phyloP scores from a whole-genome alignment of 345 rosid genomes.

The Populus simonii region DNA sequence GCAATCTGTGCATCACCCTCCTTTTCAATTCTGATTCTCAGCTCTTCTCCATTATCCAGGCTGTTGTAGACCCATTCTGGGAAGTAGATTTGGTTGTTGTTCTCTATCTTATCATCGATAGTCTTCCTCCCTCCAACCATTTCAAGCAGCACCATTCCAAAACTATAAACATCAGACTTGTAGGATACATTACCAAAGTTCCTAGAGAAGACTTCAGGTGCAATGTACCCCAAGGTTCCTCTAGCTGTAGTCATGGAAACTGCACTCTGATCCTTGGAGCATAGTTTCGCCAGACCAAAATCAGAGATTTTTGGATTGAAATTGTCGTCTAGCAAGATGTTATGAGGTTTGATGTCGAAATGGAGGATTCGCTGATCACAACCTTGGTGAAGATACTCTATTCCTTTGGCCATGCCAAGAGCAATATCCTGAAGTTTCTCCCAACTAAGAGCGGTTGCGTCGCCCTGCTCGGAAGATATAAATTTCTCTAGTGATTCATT shows the following conservation, averaged over 20 bases:
- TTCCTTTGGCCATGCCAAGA: constrained; percentile 21
- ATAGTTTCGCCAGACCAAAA: constrained; percentile 23
- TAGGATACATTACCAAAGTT: constrained; percentile 24
- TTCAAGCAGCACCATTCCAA: constrained; percentile 25
- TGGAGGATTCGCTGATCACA: constrained; percentile 25
- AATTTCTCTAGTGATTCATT: constrained; percentile 19
- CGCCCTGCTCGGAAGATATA: constrained; percentile 3
- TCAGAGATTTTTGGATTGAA: constrained; percentile 24
- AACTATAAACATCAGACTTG: constrained; percentile 27
- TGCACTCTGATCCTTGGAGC: constrained; percentile 28
- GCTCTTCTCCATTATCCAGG: constrained; percentile 11
- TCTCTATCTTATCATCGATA: background rate
- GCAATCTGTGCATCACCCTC: constrained; percentile 4
- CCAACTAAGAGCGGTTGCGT: constrained; percentile 11
- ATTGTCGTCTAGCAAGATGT: constrained; percentile 3
- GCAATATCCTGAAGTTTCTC: constrained; percentile 22
- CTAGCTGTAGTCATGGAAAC: constrained; percentile 28
- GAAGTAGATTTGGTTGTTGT: background rate
- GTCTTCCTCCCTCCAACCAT: constrained; percentile 26
- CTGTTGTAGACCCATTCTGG: constrained; percentile 13
- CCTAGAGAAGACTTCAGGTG: constrained; percentile 28
- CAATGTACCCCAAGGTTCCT: constrained; percentile 27
- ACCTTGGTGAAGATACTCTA: constrained; percentile 28
- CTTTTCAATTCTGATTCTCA: constrained; percentile 1
- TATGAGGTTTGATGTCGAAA: constrained; percentile 29